phyloP scores from a whole-genome alignment of 140 eudicot genomes.

The Cichorium intybus region DNA sequence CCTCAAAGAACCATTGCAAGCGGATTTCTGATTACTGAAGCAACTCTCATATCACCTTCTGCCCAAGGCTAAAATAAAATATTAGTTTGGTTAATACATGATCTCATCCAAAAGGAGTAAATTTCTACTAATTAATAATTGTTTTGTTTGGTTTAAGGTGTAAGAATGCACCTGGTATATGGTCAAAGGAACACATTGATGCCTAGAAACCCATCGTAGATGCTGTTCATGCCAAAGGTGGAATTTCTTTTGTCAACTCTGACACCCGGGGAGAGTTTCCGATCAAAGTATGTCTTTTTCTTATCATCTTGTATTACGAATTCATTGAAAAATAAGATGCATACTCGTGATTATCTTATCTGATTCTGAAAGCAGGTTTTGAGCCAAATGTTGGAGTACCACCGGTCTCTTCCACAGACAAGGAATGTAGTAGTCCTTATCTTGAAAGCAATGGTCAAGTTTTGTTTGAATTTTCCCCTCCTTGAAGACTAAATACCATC shows the following conservation, averaged over 20 bases:
- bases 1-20: constrained; percentile 65
- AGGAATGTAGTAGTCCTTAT: constrained; percentile 34
- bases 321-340: background rate
- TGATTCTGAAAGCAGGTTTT: constrained; percentile 35
- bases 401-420: constrained; percentile 65
- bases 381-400: constrained; percentile 60
- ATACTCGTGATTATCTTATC: background rate
- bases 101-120: background rate
- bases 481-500: constrained; percentile 49
- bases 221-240: constrained; percentile 78
- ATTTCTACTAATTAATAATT: background rate
- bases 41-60: constrained; percentile 52
- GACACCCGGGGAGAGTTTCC: constrained; percentile 69
- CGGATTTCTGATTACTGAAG: constrained; percentile 62
- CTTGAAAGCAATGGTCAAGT: constrained; percentile 24
- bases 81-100: background rate
- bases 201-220: constrained; percentile 82
- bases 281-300: constrained; percentile 30
- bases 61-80: constrained; percentile 53
- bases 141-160: constrained; percentile 32
- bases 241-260: constrained; percentile 64
- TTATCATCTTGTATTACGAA: background rate
- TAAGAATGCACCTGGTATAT: constrained; percentile 54
- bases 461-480: constrained; percentile 32
- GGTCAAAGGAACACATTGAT: constrained; percentile 70